phyloP scores from a whole-genome alignment of 2,329 filamentous ascomycete genomes.

The Alternaria atra region DNA sequence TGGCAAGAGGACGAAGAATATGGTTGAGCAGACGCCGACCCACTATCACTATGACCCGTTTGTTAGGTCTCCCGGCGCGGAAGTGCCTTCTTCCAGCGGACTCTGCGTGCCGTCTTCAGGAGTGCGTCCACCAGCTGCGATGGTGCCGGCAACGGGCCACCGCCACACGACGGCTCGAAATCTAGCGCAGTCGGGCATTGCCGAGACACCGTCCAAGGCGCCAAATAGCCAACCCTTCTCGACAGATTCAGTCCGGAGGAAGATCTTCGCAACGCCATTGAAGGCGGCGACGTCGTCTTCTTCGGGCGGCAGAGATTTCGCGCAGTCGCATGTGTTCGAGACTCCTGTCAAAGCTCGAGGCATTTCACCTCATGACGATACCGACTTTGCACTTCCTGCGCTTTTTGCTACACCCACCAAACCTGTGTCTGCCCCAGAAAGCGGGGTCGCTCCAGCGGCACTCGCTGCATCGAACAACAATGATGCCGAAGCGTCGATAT shows the following conservation, averaged over 20 bases:
- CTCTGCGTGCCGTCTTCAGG: slow-evolving; percentile 54
- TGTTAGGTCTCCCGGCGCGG: slow-evolving; percentile 21
- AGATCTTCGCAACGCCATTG: slow-evolving; percentile 46
- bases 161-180: slow-evolving; percentile 41
- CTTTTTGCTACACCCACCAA: slow-evolving; percentile 35
- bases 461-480: slow-evolving; percentile 21
- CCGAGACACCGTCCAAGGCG: slow-evolving; percentile 56
- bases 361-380: slow-evolving; percentile 20
- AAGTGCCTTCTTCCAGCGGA: slow-evolving; percentile 36
- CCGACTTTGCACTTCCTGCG: slow-evolving; percentile 15
- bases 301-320: slow-evolving; percentile 1
- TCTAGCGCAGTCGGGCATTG: slow-evolving; percentile 42
- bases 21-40: slow-evolving; percentile 43
- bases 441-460: slow-evolving; percentile 8
- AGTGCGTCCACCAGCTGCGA: slow-evolving; percentile 37
- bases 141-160: slow-evolving; percentile 39
- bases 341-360: slow-evolving; percentile 34
- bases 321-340: slow-evolving; percentile 26
- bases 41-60: slow-evolving; percentile 40
- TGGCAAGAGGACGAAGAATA: slow-evolving; percentile 42
- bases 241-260: slow-evolving; percentile 35
- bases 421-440: slow-evolving; percentile 3
- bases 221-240: slow-evolving; percentile 43
- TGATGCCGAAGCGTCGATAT: slow-evolving; percentile 45
- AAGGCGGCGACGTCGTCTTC: slow-evolving; percentile 28